These are phyloP conservation scores for Pholiota adiposa DNA, from an alignment of 1,284 basidiomycete species.

Conservation along the genomic window DNA sequence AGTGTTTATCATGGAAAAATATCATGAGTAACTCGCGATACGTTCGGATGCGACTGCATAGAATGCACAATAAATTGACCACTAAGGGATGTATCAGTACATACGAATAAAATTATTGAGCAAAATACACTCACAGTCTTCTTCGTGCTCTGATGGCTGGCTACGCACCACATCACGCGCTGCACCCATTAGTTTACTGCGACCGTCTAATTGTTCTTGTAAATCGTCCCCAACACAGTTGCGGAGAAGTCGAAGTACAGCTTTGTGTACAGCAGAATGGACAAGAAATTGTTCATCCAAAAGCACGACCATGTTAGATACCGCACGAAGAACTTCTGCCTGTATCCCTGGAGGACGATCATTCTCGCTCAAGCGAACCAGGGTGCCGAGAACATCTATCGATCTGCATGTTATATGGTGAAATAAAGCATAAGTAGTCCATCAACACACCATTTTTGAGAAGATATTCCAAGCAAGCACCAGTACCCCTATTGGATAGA, in stretches of 20 bases:
- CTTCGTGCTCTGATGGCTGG: constrained; percentile 83
- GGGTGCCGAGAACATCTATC: constrained; percentile 78
- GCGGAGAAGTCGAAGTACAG: constrained; percentile 84
- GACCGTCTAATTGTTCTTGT: constrained; percentile 81
- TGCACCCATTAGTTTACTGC: constrained; percentile 78
- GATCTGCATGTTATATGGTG: constrained; percentile 2
- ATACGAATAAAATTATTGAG: constrained; percentile 6
- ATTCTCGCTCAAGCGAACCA: constrained; percentile 84
- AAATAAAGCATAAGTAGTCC: neutral
- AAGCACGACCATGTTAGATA: constrained; percentile 87
- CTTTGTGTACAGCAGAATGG: constrained; percentile 88
- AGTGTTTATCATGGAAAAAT: constrained; percentile 93
- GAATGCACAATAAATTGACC: constrained; percentile 88
- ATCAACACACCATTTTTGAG: constrained; percentile 78
- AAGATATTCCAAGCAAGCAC: constrained; percentile 89
- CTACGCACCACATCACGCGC: constrained; percentile 70
- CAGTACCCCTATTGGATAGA: constrained; percentile 63
- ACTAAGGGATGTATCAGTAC: constrained; percentile 48
- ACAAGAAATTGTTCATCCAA: constrained; percentile 91
- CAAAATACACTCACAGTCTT: constrained; percentile 71
- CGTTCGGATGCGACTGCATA: constrained; percentile 89
- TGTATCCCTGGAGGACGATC: constrained; percentile 88
- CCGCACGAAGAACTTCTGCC: constrained; percentile 81
- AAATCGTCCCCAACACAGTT: constrained; percentile 91
- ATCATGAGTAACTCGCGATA: constrained; percentile 93